These are phyloP conservation scores for Benincasa hispida DNA, from an alignment of 306 rosid genomes.

Conservation along the genomic window DNA sequence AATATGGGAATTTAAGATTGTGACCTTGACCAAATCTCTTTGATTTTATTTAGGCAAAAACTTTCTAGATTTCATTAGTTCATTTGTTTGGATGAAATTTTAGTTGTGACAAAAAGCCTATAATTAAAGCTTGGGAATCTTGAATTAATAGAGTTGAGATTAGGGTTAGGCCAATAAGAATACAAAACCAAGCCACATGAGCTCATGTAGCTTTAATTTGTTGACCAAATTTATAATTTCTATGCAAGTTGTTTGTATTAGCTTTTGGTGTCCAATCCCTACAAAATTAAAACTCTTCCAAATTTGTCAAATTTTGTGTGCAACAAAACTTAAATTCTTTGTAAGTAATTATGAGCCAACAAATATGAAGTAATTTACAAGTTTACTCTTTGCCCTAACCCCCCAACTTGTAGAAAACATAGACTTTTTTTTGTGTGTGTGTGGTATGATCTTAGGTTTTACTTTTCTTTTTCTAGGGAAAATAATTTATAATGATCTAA, in stretches of 20 bases:
- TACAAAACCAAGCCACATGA: neutral
- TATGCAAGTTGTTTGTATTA: neutral
- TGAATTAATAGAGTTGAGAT: too few species aligned
- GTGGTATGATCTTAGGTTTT: neutral
- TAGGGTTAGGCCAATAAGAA: neutral
- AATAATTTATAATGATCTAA: neutral
- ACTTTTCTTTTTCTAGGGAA: neutral
- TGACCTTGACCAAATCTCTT: slow-evolving; percentile 1
- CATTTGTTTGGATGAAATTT: neutral
- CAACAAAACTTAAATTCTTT: neutral
- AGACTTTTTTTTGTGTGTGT: neutral
- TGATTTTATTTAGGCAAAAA: neutral
- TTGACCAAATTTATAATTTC: neutral
- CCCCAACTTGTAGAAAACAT: neutral
- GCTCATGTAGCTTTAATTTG: neutral
- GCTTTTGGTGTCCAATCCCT: neutral
- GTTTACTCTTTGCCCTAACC: neutral
- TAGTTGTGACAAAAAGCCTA: neutral
- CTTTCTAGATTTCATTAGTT: neutral
- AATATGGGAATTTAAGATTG: neutral
- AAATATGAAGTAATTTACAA: neutral
- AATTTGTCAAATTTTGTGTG: neutral
- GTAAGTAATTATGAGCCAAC: neutral
- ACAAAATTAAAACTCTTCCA: neutral
- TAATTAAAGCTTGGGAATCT: too few species aligned